Percentiles rank a stretch among this genome's conserved stretches.
Conservation (phyloP, 345 rosid species). For the Lagerstroemia speciosa region DNA sequence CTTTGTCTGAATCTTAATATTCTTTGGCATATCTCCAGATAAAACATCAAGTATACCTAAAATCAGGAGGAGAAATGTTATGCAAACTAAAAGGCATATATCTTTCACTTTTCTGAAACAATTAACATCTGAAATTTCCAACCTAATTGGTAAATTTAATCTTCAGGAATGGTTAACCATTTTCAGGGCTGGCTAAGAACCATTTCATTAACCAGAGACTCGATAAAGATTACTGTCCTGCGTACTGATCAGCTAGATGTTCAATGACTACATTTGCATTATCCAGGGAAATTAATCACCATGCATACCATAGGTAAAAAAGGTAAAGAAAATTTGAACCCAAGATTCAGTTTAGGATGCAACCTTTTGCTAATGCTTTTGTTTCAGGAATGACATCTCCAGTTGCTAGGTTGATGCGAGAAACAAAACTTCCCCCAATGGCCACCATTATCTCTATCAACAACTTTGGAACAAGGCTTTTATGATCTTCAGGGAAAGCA, state of each 20-base stretch:
- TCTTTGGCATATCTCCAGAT: conserved; percentile 93
- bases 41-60: conserved; percentile 78
- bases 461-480: conserved; percentile 69
- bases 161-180: not conserved
- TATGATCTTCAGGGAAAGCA: conserved; percentile 93
- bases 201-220: not conserved
- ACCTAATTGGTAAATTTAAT: not conserved
- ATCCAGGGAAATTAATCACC: not conserved
- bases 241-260: not conserved
- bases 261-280: not conserved
- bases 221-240: not conserved
- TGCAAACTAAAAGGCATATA: not conserved
- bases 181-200: not conserved
- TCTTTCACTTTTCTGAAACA: not conserved
- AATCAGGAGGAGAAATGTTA: conserved; percentile 13
- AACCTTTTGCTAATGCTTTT: conserved; percentile 83
- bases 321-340: not conserved
- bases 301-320: not conserved
- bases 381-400: conserved; percentile 96
- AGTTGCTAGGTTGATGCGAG: conserved; percentile 75
- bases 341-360: not conserved
- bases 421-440: conserved; percentile 62
- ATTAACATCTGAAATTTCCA: not conserved
- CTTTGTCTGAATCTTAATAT: conserved; percentile 75
- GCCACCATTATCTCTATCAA: conserved; percentile 76